phyloP scores from a whole-genome alignment of 2,329 filamentous ascomycete species.

The Ascochyta rabiei region DNA sequence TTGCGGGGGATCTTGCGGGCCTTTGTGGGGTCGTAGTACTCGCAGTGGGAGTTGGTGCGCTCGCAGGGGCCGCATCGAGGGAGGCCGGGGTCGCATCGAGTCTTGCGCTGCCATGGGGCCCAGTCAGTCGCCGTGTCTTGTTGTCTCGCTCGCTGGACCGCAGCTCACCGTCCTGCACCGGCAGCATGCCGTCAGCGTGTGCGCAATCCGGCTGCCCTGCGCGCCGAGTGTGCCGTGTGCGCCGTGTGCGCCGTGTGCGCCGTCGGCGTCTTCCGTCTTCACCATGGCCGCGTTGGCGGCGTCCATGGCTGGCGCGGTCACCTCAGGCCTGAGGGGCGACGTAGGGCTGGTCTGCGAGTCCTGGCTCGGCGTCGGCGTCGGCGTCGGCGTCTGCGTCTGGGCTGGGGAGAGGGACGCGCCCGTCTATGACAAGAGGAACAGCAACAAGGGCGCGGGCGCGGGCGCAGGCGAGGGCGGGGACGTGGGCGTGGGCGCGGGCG shows the following conservation, averaged over 20 bases:
- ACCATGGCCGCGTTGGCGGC: conserved; percentile 26
- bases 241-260: conserved; percentile 28
- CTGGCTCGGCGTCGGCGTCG: conserved; percentile 15
- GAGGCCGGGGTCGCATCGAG: conserved; percentile 89
- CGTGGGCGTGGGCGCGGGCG: no score
- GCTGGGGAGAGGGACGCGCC: conserved; percentile 27
- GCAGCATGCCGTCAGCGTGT: conserved; percentile 80
- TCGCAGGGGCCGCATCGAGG: conserved; percentile 93
- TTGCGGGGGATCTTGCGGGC: conserved; percentile 84
- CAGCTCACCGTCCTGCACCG: conserved; percentile 73
- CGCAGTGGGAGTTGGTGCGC: conserved; percentile 86
- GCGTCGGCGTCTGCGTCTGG: conserved; percentile 15
- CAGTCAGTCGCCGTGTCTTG: conserved; percentile 18
- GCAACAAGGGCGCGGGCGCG: conserved; percentile 3
- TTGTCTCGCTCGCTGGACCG: neutral
- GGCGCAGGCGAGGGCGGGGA: no score
- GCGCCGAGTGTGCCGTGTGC: conserved; percentile 28
- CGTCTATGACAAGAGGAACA: conserved; percentile 26
- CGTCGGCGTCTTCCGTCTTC: conserved; percentile 31
- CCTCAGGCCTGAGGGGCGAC: conserved; percentile 12
- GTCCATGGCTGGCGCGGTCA: conserved; percentile 28
- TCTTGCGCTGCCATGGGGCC: conserved; percentile 74
- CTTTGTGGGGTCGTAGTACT: conserved; percentile 92
- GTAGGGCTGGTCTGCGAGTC: conserved; percentile 13
- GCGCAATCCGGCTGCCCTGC: conserved; percentile 67